Conservation (phyloP, 179 eudicot genomes). For the Carnegiea gigantea region DNA sequence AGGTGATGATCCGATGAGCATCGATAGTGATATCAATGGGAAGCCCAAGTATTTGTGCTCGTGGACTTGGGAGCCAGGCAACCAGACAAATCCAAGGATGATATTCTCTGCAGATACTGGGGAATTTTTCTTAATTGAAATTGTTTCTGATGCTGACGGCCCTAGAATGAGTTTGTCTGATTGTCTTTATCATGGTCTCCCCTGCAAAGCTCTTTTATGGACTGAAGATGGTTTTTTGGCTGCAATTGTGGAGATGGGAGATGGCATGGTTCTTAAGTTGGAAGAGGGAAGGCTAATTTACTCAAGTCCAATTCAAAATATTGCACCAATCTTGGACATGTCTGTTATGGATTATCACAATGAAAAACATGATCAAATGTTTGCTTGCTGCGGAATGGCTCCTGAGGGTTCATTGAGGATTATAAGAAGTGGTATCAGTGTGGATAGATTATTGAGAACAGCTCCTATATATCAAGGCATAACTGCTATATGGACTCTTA, state of each 20-base stretch:
- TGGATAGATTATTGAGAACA: slow-evolving; percentile 84
- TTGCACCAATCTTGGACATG: slow-evolving; percentile 94
- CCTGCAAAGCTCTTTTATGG: slow-evolving; percentile 80
- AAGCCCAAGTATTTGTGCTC: slow-evolving; percentile 65
- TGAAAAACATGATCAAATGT: slow-evolving; percentile 94
- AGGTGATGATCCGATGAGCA: slow-evolving; percentile 86
- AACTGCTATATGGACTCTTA: slow-evolving; percentile 84
- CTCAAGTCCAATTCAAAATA: slow-evolving; percentile 74
- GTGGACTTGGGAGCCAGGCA: slow-evolving; percentile 92
- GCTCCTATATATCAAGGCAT: slow-evolving; percentile 88
- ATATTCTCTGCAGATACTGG: slow-evolving; percentile 79
- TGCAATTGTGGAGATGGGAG: slow-evolving; percentile 91
- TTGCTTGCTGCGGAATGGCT: slow-evolving; percentile 95
- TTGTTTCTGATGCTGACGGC: slow-evolving; percentile 54
- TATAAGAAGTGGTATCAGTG: slow-evolving; percentile 85
- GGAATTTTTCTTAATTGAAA: slow-evolving; percentile 65
- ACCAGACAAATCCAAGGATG: slow-evolving; percentile 53
- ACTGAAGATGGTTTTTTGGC: slow-evolving; percentile 74
- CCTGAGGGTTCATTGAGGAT: slow-evolving; percentile 95
- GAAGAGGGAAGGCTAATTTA: slow-evolving; percentile 59
- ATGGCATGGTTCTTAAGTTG: slow-evolving; percentile 83
- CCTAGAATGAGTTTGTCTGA: slow-evolving; percentile 63
- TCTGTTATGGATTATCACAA: slow-evolving; percentile 81
- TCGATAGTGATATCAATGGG: slow-evolving; percentile 51
- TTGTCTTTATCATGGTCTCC: slow-evolving; percentile 64